phyloP scores from a whole-genome alignment of 139 green algal genomes.

The Chlorella sp. region DNA sequence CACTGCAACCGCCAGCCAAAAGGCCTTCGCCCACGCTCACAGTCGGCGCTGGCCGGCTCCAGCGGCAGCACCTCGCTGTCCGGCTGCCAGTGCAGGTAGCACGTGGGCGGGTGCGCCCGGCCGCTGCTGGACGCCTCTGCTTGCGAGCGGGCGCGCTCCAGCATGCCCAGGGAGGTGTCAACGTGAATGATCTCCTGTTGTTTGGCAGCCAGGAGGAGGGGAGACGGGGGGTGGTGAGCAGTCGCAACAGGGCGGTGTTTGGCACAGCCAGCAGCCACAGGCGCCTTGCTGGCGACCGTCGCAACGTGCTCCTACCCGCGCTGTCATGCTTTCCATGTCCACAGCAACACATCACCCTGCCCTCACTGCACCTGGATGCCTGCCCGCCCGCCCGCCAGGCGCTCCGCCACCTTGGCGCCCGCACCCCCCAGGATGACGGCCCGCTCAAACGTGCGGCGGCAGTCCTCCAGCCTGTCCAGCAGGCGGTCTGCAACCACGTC shows the following conservation, averaged over 20 bases:
- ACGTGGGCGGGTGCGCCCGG: neutral
- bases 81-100: slow-evolving; percentile 17
- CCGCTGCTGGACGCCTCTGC: slow-evolving; percentile 11
- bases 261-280: too few relatives aligned
- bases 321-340: too few relatives aligned
- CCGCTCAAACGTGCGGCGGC: slow-evolving; percentile 61
- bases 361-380: slow-evolving; percentile 50
- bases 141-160: slow-evolving; percentile 7
- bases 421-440: slow-evolving; percentile 71
- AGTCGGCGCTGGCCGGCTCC: slow-evolving; percentile 37
- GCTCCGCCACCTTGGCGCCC: slow-evolving; percentile 56
- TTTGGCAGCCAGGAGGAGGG: too few relatives aligned
- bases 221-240: neutral
- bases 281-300: too few relatives aligned
- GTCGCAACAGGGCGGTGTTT: too few relatives aligned
- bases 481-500: slow-evolving; percentile 69
- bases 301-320: too few relatives aligned
- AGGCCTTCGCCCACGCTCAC: slow-evolving; percentile 11
- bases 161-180: slow-evolving; percentile 22
- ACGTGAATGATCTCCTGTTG: slow-evolving; percentile 16
- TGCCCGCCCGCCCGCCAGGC: slow-evolving; percentile 44
- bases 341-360: neutral
- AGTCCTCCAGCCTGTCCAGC: slow-evolving; percentile 86
- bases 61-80: slow-evolving; percentile 55
- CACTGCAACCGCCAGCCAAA: too few relatives aligned